Conservation (phyloP, 257 asterid genomes). For the Phtheirospermum japonicum region DNA sequence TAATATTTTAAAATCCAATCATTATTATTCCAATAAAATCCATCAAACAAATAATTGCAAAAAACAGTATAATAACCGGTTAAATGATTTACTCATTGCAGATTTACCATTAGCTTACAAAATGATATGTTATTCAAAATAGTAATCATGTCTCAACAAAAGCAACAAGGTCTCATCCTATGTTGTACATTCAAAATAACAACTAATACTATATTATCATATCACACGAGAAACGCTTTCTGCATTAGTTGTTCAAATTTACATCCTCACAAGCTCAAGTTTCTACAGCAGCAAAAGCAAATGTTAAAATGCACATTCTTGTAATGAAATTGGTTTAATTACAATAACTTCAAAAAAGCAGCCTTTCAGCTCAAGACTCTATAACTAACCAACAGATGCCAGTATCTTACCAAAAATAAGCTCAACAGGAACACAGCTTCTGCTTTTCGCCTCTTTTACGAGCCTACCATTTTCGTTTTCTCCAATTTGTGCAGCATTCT, state of each 20-base stretch:
- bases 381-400: slow-evolving; percentile 35
- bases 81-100: no score
- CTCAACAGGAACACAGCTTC: slow-evolving; percentile 54
- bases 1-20: no score
- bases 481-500: slow-evolving; percentile 10
- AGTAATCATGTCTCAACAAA: no score
- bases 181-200: no score
- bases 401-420: slow-evolving; percentile 41
- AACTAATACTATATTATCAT: no score
- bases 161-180: no score
- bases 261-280: background rate
- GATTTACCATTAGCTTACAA: no score
- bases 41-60: no score
- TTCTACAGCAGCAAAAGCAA: background rate
- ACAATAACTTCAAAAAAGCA: background rate
- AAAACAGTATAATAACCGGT: no score
- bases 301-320: background rate
- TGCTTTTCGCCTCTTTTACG: slow-evolving; percentile 17
- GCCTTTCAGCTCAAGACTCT: background rate
- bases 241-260: background rate
- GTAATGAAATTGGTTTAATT: background rate
- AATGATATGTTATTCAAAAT: no score
- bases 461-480: slow-evolving; percentile 8
- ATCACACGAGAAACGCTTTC: no score
- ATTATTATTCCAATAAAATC: no score